Evolutionary conservation across 768 basidiomycete genomes (phyloP).

Genomic region (Leccinum sublutescens): DNA sequence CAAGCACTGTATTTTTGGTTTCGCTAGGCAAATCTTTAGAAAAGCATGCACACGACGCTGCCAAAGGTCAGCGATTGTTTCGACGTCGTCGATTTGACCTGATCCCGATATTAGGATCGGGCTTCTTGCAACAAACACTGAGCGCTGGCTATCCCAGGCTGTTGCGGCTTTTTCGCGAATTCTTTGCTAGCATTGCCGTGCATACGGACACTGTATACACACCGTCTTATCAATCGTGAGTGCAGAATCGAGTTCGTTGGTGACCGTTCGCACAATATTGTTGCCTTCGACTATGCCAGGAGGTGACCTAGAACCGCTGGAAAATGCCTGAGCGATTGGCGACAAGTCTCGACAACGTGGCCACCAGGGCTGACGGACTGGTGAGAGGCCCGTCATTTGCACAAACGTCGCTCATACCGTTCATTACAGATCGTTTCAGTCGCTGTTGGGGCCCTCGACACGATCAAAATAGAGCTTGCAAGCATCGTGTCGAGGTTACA

Average conservation of each 20-base stretch:
- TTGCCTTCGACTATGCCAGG: too few species aligned
- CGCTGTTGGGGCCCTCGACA: slow-evolving; percentile 59
- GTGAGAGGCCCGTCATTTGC: slow-evolving; percentile 42
- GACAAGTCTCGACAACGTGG: slow-evolving; percentile 65
- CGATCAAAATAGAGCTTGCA: too few species aligned
- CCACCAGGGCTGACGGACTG: slow-evolving; percentile 61
- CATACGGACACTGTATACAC: slow-evolving; percentile 95
- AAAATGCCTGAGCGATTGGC: too few species aligned
- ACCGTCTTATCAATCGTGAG: slow-evolving; percentile 77
- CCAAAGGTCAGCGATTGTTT: slow-evolving; percentile 55
- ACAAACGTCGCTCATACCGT: neutral
- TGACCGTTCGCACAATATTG: too few species aligned
- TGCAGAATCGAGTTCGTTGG: too few species aligned
- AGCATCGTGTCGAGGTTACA: slow-evolving; percentile 78
- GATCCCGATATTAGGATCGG: slow-evolving; percentile 58
- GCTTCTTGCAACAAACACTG: slow-evolving; percentile 88
- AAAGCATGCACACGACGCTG: slow-evolving; percentile 74
- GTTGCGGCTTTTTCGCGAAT: slow-evolving; percentile 90
- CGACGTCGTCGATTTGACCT: neutral
- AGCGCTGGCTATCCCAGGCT: slow-evolving; percentile 84
- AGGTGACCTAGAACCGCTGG: too few species aligned
- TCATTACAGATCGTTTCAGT: slow-evolving; percentile 60
- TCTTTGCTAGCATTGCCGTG: slow-evolving; percentile 93
- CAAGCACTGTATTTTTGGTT: slow-evolving; percentile 90
- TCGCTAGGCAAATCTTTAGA: slow-evolving; percentile 79